Conservation (phyloP, 73 alveolate genomes). For the Paramecium biaurelia region DNA sequence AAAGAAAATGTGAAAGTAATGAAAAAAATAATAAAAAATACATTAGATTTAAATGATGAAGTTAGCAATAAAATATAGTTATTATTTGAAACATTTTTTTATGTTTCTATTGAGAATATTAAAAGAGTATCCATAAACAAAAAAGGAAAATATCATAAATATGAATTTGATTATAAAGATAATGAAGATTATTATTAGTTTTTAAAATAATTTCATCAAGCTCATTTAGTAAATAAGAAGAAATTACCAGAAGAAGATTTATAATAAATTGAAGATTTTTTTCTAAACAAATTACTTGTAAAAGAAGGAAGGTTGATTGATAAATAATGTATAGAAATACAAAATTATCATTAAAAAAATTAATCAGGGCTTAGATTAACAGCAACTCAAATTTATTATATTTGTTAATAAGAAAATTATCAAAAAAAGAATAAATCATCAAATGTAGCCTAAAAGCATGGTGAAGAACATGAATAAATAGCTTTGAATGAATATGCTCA, state of each 20-base stretch:
- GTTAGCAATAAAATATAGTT: neutral
- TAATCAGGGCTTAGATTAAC: neutral
- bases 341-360: neutral
- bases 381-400: neutral
- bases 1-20: neutral
- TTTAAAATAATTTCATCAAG: neutral
- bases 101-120: neutral
- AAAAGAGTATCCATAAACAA: neutral
- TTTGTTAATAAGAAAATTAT: neutral
- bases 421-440: neutral
- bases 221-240: neutral
- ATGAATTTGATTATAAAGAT: neutral
- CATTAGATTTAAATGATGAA: neutral
- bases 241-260: neutral
- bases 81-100: neutral
- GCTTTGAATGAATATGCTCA: neutral
- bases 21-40: neutral
- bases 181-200: neutral
- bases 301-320: neutral
- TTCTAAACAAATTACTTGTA: neutral
- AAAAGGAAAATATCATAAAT: neutral
- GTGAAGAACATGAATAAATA: neutral
- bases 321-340: neutral
- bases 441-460: neutral
- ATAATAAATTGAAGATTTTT: neutral